Percentiles rank a stretch among this genome's conserved stretches.
Conservation (phyloP, 345 rosid genomes). For the Alliaria petiolata region DNA sequence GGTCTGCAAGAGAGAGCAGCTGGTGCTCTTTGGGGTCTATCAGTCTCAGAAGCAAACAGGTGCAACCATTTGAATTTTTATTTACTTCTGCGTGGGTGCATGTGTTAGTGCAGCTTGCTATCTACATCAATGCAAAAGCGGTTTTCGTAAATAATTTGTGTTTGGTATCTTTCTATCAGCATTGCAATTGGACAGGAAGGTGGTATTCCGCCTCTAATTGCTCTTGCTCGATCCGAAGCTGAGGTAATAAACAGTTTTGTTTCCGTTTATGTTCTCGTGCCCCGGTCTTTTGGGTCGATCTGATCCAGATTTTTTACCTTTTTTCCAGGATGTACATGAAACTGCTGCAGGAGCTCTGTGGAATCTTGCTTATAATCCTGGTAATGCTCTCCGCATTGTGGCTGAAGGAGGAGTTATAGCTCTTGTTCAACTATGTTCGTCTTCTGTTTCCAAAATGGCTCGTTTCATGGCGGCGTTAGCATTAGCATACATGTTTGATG, state of each 20-base stretch:
- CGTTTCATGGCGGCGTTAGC: constrained; percentile 86
- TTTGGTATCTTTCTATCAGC: constrained; percentile 30
- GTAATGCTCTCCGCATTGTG: constrained; percentile 67
- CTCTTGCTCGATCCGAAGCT: constrained; percentile 58
- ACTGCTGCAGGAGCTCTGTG: constrained; percentile 86
- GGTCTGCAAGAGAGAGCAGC: constrained; percentile 97
- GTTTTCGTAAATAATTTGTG: background rate
- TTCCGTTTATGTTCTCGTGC: background rate
- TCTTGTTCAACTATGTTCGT: constrained; percentile 53
- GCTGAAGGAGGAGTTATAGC: constrained; percentile 72
- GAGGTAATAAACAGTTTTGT: constrained; percentile 42
- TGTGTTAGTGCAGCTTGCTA: background rate
- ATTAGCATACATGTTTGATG: constrained; percentile 78
- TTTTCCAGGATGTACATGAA: constrained; percentile 81
- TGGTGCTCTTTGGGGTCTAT: constrained; percentile 95
- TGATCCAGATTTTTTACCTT: background rate
- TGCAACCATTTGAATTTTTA: constrained; percentile 24
- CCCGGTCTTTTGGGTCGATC: background rate
- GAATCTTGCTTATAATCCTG: constrained; percentile 75
- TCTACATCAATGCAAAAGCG: background rate
- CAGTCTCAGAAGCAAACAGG: constrained; percentile 88
- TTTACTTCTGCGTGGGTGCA: background rate
- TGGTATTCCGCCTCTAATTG: constrained; percentile 68
- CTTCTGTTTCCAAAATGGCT: constrained; percentile 69
- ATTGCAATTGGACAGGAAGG: constrained; percentile 77